Base-by-base conservation (phyloP, 164 flowering plant species). In the Nelumbo lutea region DNA sequence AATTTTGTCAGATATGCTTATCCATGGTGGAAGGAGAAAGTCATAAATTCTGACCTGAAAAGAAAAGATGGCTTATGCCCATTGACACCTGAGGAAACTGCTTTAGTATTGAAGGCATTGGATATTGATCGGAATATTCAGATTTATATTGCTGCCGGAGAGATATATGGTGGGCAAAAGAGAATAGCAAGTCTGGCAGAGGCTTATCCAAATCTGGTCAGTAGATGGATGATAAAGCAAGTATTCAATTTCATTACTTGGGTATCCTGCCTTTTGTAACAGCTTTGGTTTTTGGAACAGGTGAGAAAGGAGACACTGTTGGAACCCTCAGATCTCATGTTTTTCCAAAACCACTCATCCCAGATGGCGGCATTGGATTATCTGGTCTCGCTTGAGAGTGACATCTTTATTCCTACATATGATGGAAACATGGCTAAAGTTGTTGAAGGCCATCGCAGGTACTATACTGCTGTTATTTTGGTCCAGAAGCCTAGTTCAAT, bases 381-480 rank as follows among this genome's bases (percentile, higher is more conserved):
- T 82, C 83, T 94, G 64, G 97, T 94, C 40, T 88, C 98, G 2
- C 62, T 94, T 79, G 96, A 91, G 81, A 94, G 97, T 76, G 97
- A 91, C 74, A 87, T 94, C 27, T 94, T 93, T 77, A 85, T 93
- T 74, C 98, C 98, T 10, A 91, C 98, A 15, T 93, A 93, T 79
- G 97, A 90, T 74, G 98, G 98, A 48, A 93, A 93, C 77, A 93
- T 93, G 98, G 98, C 98, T 41, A 93, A 87, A 83, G 96, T 94
- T 70, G 98, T 94, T 69, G 98, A 90, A 82, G 98, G 98, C 41
- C 98, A 94, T 78, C 91, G 98, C 70, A 91, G 98, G 98, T 94
- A 79, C 48, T 50, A n/a, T 38, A 59, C 5, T 9, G n/a, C 38
- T 56, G 10, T 46, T 53, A 2, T 14, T 53, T 27, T 27, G 27